Evolutionary conservation across 2,329 filamentous ascomycete genomes (phyloP), one percentile per base, ranked within the genome.

Genomic region (Beauveria sp.): DNA sequence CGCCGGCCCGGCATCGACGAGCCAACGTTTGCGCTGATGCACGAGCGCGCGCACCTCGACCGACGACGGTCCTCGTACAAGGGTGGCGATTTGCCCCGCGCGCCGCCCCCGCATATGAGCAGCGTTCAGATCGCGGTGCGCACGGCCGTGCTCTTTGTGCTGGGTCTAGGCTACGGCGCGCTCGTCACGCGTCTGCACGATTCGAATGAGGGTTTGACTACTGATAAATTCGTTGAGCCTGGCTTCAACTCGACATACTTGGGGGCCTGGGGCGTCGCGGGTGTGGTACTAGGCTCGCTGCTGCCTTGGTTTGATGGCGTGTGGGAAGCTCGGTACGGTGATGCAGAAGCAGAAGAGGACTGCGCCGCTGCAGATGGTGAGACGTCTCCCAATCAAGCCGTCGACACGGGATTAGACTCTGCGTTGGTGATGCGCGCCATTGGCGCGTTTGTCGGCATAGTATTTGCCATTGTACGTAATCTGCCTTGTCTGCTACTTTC

Each of bases 291-390:
- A 26, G 95, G 95, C 6, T 88, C 86, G 62, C 74, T 96, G 56
- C 76, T 98, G 62, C 95, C 95, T 1, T 93, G 88, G 83, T 83
- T 96, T 22, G 95, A 99, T 72, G 78, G 82, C 12, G 72, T 92
- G 10, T 95, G 89, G 85, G 85, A 88, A 63, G 77, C 81, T 49
- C 73, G 77, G 8, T 75, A 80, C 65, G 76, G 78, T 14, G 69
- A 70, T 20, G 12, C 24, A 10, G 40, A 30, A 7, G 69, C 70
- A 30, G 70, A 72, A 14, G 69, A 69, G 16, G 71, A 69, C 16
- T 66, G 65, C 43, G 68, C 67, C 4, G 66, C 69, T 24, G 66
- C 65, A 4, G 73, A 71, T 9, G 74, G 69, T 50, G 69, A 66
- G 34, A 67, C 59, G 42, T 66, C 63, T 43, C 55, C 63, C 20